Conservation (phyloP, 768 basidiomycete genomes). For the Artomyces pyxidatus region DNA sequence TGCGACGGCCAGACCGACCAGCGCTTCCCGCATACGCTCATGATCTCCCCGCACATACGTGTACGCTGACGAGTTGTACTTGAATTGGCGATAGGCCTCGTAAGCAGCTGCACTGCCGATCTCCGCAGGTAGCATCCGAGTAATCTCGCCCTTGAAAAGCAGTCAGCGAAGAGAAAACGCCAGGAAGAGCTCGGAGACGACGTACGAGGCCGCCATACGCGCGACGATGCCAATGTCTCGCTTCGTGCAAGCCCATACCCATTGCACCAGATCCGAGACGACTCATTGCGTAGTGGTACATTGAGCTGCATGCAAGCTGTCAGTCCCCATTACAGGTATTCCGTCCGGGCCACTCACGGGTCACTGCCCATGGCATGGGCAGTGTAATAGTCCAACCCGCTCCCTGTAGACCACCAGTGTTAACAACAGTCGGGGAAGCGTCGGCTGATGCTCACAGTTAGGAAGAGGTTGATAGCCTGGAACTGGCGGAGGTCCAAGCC, state of each 20-base stretch:
- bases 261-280: constrained; percentile 17
- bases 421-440: too few species aligned
- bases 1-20: constrained; percentile 60
- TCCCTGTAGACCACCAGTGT: constrained; percentile 38
- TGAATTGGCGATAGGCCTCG: constrained; percentile 66
- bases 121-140: constrained; percentile 44
- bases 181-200: background rate
- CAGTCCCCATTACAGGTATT: constrained; percentile 11
- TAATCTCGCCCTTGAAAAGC: constrained; percentile 38
- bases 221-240: constrained; percentile 55
- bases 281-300: constrained; percentile 31
- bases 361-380: constrained; percentile 52
- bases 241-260: constrained; percentile 52
- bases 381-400: constrained; percentile 53
- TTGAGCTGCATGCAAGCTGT: constrained; percentile 16
- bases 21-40: constrained; percentile 56
- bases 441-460: constrained; percentile 24
- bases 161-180: background rate
- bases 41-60: constrained; percentile 47
- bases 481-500: constrained; percentile 11
- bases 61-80: constrained; percentile 46
- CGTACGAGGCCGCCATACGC: constrained; percentile 57
- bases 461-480: constrained; percentile 32
- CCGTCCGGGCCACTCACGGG: constrained; percentile 34
- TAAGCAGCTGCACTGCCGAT: constrained; percentile 74